Evolutionary conservation across 179 eudicot genomes (phyloP).

Genomic region (Nepenthes alata): DNA sequence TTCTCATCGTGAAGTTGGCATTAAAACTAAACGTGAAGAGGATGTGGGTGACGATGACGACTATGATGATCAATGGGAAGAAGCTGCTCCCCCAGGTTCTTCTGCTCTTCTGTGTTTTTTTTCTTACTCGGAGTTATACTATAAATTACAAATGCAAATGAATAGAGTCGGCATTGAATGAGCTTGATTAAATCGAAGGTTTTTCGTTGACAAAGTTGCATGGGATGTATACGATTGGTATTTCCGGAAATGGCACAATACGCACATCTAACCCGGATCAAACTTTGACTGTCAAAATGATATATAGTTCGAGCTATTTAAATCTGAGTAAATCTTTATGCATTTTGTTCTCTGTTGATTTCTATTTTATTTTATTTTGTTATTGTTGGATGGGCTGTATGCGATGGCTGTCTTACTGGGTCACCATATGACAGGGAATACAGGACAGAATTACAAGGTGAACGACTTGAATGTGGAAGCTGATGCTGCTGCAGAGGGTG

Average conservation of each 20-base stretch:
- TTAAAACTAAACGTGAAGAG: constrained; percentile 57
- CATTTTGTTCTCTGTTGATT: too few relatives aligned
- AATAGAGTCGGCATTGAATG: not conserved
- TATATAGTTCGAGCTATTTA: too few relatives aligned
- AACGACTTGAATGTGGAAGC: constrained; percentile 43
- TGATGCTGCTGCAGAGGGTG: constrained; percentile 29
- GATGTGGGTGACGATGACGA: constrained; percentile 46
- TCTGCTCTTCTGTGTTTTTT: not conserved
- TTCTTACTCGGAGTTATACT: not conserved
- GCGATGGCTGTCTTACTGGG: constrained; percentile 5
- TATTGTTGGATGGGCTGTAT: not conserved
- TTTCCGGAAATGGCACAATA: too few relatives aligned
- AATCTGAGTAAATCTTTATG: too few relatives aligned
- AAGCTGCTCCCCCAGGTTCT: constrained; percentile 64
- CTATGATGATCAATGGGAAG: constrained; percentile 79
- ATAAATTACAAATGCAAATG: not conserved
- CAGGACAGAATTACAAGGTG: constrained; percentile 26
- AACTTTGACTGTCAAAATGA: too few relatives aligned
- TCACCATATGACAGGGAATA: constrained; percentile 17
- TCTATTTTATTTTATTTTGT: not conserved
- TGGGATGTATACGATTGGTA: too few relatives aligned
- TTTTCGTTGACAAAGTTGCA: too few relatives aligned
- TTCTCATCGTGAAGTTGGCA: constrained; percentile 61
- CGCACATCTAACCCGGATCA: too few relatives aligned
- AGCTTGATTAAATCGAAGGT: not conserved